Evolutionary conservation across 169 alveolate genomes (phyloP).

Genomic region (Eimeria falciformis): DNA sequence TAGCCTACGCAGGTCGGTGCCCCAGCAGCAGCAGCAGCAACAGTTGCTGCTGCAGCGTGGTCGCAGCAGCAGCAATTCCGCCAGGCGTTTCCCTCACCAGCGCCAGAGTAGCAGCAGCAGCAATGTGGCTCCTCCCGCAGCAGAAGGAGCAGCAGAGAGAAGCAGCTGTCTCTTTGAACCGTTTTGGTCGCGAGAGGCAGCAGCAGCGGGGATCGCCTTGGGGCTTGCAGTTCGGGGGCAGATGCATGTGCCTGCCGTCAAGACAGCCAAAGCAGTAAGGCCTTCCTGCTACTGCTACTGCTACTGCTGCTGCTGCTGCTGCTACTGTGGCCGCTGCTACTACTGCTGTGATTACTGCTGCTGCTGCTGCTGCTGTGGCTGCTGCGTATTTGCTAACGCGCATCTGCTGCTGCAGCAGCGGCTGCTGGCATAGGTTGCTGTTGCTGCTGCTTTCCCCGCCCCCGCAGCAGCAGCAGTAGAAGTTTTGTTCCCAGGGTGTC

Average conservation of each 20-base stretch:
- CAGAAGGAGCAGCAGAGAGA: constrained; percentile 45
- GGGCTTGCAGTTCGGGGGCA: constrained; percentile 4
- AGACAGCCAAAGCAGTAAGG: constrained; percentile 24
- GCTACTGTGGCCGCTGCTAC: not conserved
- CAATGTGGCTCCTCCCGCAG: not conserved
- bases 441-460: not conserved
- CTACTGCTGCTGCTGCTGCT: constrained; percentile 8
- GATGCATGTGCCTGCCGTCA: constrained; percentile 27
- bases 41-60: constrained; percentile 36
- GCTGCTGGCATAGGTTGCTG: not conserved
- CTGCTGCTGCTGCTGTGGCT: not conserved
- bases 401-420: constrained; percentile 8
- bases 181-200: constrained; percentile 27
- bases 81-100: not conserved
- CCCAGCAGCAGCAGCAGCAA: constrained; percentile 50
- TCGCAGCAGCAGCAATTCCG: constrained; percentile 16
- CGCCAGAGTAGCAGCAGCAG: constrained; percentile 11
- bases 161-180: constrained; percentile 48
- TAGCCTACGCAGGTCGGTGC: constrained; percentile 16
- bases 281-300: not conserved
- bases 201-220: constrained; percentile 16
- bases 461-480: not conserved
- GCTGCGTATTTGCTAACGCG: not conserved
- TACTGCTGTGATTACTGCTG: not conserved
- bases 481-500: not conserved